Percentiles rank a stretch among this genome's conserved stretches.
Conservation (phyloP, 495 filamentous ascomycete genomes). For the Penicillium atrosanguineum region DNA sequence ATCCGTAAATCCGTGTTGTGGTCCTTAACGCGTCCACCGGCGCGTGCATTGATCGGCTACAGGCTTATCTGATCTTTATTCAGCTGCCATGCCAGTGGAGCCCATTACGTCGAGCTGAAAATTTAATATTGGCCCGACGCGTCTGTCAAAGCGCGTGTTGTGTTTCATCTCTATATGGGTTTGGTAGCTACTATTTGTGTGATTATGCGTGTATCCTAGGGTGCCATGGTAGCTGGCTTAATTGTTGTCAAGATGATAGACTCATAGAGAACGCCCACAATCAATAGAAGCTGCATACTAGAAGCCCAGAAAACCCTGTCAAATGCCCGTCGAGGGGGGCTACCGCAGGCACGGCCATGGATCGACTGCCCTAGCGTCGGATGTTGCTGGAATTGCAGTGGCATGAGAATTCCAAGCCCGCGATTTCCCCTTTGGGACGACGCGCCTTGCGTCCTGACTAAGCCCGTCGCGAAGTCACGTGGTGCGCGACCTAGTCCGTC, state of each 20-base stretch:
- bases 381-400: conserved; percentile 26
- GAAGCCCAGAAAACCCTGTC: not conserved
- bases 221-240: not conserved
- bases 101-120: conserved; percentile 24
- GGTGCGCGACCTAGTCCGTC: conserved; percentile 45
- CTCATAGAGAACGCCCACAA: too few species aligned
- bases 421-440: conserved; percentile 1
- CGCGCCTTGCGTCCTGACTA: conserved; percentile 20
- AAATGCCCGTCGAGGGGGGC: conserved; percentile 17
- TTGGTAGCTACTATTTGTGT: not conserved
- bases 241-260: not conserved
- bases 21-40: not conserved
- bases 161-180: not conserved
- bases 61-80: conserved; percentile 31
- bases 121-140: conserved; percentile 8
- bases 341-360: conserved; percentile 24
- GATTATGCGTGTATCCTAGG: not conserved
- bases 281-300: not conserved
- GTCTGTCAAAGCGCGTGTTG: conserved; percentile 14
- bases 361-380: conserved; percentile 30
- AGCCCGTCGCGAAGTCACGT: conserved; percentile 37
- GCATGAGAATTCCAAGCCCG: conserved; percentile 18
- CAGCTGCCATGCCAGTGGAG: conserved; percentile 12
- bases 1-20: conserved; percentile 29
- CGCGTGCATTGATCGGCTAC: conserved; percentile 10